Evolutionary conservation across 345 rosid genomes (phyloP).

Genomic region (Toxicodendron radicans): DNA sequence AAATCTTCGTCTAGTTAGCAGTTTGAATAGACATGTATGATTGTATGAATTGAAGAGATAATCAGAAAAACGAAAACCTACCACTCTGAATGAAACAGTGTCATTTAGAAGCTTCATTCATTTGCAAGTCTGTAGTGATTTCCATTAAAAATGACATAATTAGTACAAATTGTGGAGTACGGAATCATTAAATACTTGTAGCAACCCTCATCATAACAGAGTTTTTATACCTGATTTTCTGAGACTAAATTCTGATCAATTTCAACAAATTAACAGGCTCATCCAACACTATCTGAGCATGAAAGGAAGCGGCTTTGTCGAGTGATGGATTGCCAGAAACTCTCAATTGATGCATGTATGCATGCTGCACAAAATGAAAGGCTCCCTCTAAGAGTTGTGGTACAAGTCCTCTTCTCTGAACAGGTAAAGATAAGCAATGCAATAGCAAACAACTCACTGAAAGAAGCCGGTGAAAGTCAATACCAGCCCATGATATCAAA

Average conservation of each 20-base stretch:
- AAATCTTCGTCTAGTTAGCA: too few relatives aligned
- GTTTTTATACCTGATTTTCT: neutral
- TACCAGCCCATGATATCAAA: conserved; percentile 77
- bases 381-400: conserved; percentile 85
- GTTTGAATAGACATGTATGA: neutral
- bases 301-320: conserved; percentile 94
- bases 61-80: neutral
- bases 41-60: neutral
- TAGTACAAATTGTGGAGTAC: neutral
- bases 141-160: neutral
- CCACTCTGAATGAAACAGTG: too few relatives aligned
- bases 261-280: conserved; percentile 54
- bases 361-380: conserved; percentile 97
- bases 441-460: conserved; percentile 60
- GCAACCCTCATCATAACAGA: neutral
- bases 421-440: conserved; percentile 92
- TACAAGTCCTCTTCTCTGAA: conserved; percentile 94
- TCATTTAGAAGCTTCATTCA: too few relatives aligned
- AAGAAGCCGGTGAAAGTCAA: conserved; percentile 57
- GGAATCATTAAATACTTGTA: neutral
- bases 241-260: neutral
- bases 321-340: conserved; percentile 96
- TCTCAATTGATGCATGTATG: conserved; percentile 94
- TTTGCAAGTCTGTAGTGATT: too few relatives aligned
- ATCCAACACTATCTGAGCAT: conserved; percentile 90